Base-by-base conservation (phyloP, 164 flowering plant species). In the Stephania yunnanensis region DNA sequence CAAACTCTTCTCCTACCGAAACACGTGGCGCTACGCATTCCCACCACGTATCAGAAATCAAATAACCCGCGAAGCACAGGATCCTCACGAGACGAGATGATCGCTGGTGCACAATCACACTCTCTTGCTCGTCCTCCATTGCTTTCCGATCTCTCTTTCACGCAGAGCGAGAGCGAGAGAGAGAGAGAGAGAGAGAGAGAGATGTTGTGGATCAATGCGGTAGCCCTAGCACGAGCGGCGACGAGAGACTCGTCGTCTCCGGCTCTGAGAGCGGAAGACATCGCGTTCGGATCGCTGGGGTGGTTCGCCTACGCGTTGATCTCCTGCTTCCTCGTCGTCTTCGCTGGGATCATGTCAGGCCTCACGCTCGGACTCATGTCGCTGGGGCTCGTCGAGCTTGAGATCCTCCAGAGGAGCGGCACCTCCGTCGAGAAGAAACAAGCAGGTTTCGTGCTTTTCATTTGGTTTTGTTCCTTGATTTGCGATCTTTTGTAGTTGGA, bases 271-370 rank as follows among this genome's bases (percentile, higher is more conserved):
- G 53, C 79, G 19, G 82, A 68, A 25, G 79, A 75, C 36, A 72
- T 81, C 46, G 69, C 15, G 1, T 78, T 82, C 42, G 85, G 85
- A 66, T 69, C 86, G 7, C 63, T 78, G 46, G 71, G 75, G 82
- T 85, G 86, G 86, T 78, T 77, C 36, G 36, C 61, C 42, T 84
- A 85, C 68, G 85, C 81, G 1, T 86, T 83, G 22, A 66, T 82
- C 42, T 85, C 83, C 7, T 78, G 83, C 25, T 44, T 82, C 10
- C 84, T 85, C 45, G 86, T 85, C 19, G 77, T 85, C 71, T 85
- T 85, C 72, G 87, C 86, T 5, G 87, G 87, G 11, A 80, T 83
- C 74, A 85, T 85, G 87, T 85, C 87, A 19, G 87, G 87, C 46
- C 76, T 85, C 7, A 85, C 87, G 19, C 78, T 85, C 10, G 87